A percentile compares a stretch with the other conserved stretches of the same genome.
Evolutionary conservation across 768 basidiomycete genomes (phyloP).

Genomic region (Pleurotus salmoneostramineus): DNA sequence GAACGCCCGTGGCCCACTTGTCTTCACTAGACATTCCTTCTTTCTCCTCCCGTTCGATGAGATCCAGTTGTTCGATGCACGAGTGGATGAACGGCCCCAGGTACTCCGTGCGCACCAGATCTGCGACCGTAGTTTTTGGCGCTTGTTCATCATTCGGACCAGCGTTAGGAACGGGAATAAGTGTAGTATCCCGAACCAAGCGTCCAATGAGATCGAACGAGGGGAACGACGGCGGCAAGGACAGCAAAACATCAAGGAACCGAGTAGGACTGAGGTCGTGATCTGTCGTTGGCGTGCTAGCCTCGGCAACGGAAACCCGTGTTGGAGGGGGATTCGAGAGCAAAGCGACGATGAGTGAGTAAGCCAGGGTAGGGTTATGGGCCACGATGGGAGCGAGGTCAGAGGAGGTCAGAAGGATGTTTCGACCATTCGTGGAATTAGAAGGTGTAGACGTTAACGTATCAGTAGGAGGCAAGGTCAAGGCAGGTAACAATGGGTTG

Average conservation of each 20-base stretch:
- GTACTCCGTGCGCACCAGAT: conserved; percentile 59
- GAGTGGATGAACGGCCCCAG: conserved; percentile 72
- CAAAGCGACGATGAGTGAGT: conserved; percentile 60
- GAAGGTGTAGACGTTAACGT: not conserved
- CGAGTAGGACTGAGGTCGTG: conserved; percentile 32
- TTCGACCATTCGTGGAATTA: conserved; percentile 25
- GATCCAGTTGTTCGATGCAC: conserved; percentile 65
- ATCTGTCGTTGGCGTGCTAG: not conserved
- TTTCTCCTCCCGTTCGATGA: conserved; percentile 63
- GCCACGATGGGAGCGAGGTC: conserved; percentile 66
- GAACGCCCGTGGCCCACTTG: conserved; percentile 66
- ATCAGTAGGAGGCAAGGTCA: conserved; percentile 31
- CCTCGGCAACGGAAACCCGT: not conserved
- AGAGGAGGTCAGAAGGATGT: conserved; percentile 54
- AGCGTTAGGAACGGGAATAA: conserved; percentile 22
- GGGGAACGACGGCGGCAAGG: conserved; percentile 66
- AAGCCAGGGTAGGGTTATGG: conserved; percentile 66
- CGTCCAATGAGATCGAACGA: conserved; percentile 73
- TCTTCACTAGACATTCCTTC: conserved; percentile 71
- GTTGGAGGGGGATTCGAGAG: conserved; percentile 33
- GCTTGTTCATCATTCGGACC: conserved; percentile 21
- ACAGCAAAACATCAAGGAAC: conserved; percentile 61
- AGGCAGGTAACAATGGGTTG: conserved; percentile 42
- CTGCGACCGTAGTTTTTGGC: conserved; percentile 50
- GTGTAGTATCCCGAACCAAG: conserved; percentile 58